These are phyloP conservation scores for Thielaviopsis musarum DNA, from an alignment of 2,329 filamentous ascomycete species.

Conservation along the genomic window DNA sequence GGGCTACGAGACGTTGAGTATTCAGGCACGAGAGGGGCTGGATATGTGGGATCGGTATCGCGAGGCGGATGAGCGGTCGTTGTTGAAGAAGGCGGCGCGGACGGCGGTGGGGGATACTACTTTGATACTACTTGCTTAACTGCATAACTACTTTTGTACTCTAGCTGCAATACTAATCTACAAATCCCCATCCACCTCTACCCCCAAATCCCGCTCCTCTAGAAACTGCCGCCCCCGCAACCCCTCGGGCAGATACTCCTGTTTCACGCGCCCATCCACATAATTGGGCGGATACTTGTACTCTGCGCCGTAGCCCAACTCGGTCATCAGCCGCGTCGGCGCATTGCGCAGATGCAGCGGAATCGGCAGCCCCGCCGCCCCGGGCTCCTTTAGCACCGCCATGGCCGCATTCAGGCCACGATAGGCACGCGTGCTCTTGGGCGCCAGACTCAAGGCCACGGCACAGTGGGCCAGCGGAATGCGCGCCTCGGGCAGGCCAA, in stretches of 20 bases:
- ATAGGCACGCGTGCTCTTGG: slow-evolving; percentile 79
- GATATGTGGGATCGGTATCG: slow-evolving; percentile 76
- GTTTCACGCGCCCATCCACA: slow-evolving; percentile 58
- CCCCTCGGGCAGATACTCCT: slow-evolving; percentile 78
- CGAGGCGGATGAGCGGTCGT: slow-evolving; percentile 67
- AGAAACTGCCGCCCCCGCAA: slow-evolving; percentile 57
- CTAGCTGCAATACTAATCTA: slow-evolving; percentile 19
- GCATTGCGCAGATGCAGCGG: slow-evolving; percentile 84
- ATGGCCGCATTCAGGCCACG: slow-evolving; percentile 66
- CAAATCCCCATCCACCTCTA: slow-evolving; percentile 56
- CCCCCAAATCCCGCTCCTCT: slow-evolving; percentile 65
- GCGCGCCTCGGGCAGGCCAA: slow-evolving; percentile 86
- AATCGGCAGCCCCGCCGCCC: slow-evolving; percentile 63
- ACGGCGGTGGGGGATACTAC: slow-evolving; percentile 51
- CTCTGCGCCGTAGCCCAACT: slow-evolving; percentile 73
- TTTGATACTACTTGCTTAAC: too few relatives aligned
- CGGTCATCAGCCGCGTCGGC: slow-evolving; percentile 82
- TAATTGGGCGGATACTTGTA: slow-evolving; percentile 98
- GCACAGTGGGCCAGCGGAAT: slow-evolving; percentile 82
- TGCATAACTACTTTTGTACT: too few relatives aligned
- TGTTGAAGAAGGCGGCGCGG: slow-evolving; percentile 77
- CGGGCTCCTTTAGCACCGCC: slow-evolving; percentile 64
- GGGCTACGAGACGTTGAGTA: slow-evolving; percentile 86
- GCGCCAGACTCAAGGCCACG: slow-evolving; percentile 62
- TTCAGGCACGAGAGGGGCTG: slow-evolving; percentile 73